Conservation (phyloP, 306 rosid genomes). For the Senna siamea region DNA sequence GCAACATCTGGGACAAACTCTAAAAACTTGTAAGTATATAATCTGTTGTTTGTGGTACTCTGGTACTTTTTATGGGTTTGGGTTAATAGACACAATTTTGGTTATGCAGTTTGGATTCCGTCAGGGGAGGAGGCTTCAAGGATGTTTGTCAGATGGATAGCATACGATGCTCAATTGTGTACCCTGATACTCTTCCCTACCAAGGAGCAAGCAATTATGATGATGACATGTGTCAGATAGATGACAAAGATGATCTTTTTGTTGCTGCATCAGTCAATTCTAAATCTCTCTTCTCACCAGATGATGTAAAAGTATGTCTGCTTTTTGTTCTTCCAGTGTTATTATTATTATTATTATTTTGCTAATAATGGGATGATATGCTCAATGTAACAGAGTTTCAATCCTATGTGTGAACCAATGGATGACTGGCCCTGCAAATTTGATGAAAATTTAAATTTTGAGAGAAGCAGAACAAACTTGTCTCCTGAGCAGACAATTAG, state of each 20-base stretch:
- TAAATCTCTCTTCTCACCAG: conserved; percentile 48
- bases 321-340: conserved; percentile 28
- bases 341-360: conserved; percentile 35
- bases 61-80: conserved; percentile 9
- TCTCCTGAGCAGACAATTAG: conserved; percentile 51
- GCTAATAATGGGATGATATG: conserved; percentile 25
- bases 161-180: conserved; percentile 61
- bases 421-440: conserved; percentile 70
- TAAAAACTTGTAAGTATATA: conserved; percentile 66
- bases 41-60: conserved; percentile 31
- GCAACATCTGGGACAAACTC: conserved; percentile 53
- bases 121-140: conserved; percentile 68
- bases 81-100: conserved; percentile 33
- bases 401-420: conserved; percentile 76
- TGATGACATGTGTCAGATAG: conserved; percentile 84
- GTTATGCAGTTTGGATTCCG: conserved; percentile 54
- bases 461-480: conserved; percentile 51
- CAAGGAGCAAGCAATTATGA: conserved; percentile 57
- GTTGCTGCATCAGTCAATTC: conserved; percentile 59
- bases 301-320: conserved; percentile 62
- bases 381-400: conserved; percentile 72
- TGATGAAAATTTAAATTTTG: conserved; percentile 56
- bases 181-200: conserved; percentile 51
- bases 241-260: conserved; percentile 64
- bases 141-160: conserved; percentile 76